These are phyloP conservation scores for Trypanosoma melophagium DNA, from an alignment of 208 protist genomes.

Conservation along the genomic window DNA sequence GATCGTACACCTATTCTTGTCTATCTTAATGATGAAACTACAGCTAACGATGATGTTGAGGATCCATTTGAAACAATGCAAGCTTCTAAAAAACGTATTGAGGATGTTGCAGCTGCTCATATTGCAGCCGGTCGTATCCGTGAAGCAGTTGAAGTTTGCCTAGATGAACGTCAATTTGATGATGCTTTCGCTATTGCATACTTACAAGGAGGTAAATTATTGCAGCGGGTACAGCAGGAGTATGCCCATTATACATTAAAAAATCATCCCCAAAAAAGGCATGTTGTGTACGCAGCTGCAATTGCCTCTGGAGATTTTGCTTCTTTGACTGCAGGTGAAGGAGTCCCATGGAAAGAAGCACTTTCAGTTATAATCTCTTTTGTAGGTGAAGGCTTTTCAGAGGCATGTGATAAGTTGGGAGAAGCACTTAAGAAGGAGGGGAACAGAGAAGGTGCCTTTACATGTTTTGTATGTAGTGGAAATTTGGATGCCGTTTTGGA, in stretches of 20 bases:
- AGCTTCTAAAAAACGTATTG: constrained; percentile 58
- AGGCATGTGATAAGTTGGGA: constrained; percentile 64
- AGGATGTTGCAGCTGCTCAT: constrained; percentile 58
- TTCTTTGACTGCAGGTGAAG: constrained; percentile 34
- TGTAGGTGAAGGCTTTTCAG: constrained; percentile 67
- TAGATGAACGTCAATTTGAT: constrained; percentile 55
- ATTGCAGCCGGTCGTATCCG: constrained; percentile 63
- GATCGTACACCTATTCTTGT: constrained; percentile 65
- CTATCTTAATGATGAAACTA: constrained; percentile 40
- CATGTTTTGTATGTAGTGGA: constrained; percentile 73
- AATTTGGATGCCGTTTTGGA: constrained; percentile 75
- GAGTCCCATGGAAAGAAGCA: constrained; percentile 71
- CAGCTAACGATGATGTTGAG: constrained; percentile 30
- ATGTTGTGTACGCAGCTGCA: constrained; percentile 67
- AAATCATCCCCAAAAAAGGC: constrained; percentile 44
- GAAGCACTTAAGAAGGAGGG: constrained; percentile 39
- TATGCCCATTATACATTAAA: constrained; percentile 46
- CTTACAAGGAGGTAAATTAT: constrained; percentile 57
- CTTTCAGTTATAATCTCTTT: constrained; percentile 72
- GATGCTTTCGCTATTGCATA: constrained; percentile 81
- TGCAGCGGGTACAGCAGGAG: constrained; percentile 59
- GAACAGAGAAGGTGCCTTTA: constrained; percentile 68
- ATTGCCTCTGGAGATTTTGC: constrained; percentile 68
- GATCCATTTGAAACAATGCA: constrained; percentile 67
- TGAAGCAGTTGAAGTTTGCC: constrained; percentile 75